phyloP scores from a whole-genome alignment of 1,139 yeast genomes.

The Candida tetrigidarum region DNA sequence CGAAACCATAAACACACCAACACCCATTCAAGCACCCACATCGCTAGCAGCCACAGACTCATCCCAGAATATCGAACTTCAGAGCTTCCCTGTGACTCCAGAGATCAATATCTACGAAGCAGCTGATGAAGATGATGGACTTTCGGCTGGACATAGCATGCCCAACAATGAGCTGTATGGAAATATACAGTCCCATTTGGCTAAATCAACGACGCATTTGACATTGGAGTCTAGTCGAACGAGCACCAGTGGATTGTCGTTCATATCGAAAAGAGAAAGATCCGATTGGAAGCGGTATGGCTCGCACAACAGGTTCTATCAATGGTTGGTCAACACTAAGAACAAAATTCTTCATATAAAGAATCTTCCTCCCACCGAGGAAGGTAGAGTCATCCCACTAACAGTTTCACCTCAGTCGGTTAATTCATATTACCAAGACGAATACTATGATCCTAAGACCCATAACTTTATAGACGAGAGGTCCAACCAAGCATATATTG shows the following conservation, averaged over 20 bases:
- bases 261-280: conserved; percentile 24
- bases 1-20: background rate
- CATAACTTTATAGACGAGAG: conserved; percentile 65
- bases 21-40: conserved; percentile 1
- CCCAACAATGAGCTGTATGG: conserved; percentile 7
- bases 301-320: conserved; percentile 21
- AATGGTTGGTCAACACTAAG: conserved; percentile 23
- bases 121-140: conserved; percentile 12
- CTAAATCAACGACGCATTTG: conserved; percentile 34
- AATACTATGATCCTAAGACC: conserved; percentile 28
- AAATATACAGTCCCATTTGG: conserved; percentile 20
- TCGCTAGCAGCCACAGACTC: conserved; percentile 4
- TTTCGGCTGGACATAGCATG: conserved; percentile 4
- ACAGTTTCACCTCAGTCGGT: conserved; percentile 38
- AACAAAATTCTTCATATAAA: conserved; percentile 47
- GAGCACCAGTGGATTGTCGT: conserved; percentile 25
- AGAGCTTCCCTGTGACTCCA: conserved; percentile 16
- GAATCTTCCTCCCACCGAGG: conserved; percentile 55
- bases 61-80: conserved; percentile 12
- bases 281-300: conserved; percentile 15
- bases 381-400: conserved; percentile 81
- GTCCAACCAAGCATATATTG: conserved; percentile 60
- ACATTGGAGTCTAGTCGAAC: conserved; percentile 25
- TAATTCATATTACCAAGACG: conserved; percentile 32
- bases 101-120: conserved; percentile 20